Conservation (phyloP, 208 protist genomes). For the Acanthamoeba castellanii region DNA sequence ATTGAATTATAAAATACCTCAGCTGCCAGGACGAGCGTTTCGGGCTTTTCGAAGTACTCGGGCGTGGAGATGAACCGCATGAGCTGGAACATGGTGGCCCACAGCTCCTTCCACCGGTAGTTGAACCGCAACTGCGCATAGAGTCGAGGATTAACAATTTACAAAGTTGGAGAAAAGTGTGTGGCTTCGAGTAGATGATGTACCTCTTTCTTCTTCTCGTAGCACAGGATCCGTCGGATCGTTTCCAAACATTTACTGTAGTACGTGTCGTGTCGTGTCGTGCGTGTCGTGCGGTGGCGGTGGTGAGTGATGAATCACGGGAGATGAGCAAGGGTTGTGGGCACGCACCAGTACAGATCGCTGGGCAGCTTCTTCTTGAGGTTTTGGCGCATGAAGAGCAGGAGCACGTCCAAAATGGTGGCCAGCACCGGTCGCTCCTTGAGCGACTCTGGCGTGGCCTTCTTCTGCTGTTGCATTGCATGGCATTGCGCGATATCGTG, state of each 20-base stretch:
- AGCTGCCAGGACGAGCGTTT: neutral
- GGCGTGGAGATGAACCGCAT: conserved; percentile 54
- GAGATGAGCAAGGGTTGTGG: neutral
- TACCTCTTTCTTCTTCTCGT: conserved; percentile 66
- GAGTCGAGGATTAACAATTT: too few species aligned
- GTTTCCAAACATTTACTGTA: conserved; percentile 41
- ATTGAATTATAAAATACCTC: neutral
- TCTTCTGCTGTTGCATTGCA: conserved; percentile 30
- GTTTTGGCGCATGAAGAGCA: conserved; percentile 51
- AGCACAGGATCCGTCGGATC: conserved; percentile 30
- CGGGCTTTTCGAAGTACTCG: conserved; percentile 48
- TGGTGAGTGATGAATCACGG: neutral
- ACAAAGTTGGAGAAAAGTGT: too few species aligned
- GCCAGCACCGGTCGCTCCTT: conserved; percentile 43
- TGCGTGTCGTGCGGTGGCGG: neutral
- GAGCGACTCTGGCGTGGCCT: conserved; percentile 3
- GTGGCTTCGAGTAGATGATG: too few species aligned
- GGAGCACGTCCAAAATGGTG: conserved; percentile 34
- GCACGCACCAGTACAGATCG: conserved; percentile 49
- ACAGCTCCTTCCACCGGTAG: conserved; percentile 49
- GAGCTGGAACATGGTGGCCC: conserved; percentile 1
- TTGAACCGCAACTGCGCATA: neutral
- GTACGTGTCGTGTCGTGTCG: too few species aligned
- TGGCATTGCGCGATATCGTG: neutral
- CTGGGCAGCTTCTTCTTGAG: conserved; percentile 56